Base-by-base conservation (phyloP, 495 filamentous ascomycete species). In the Neurospora sublineolata region DNA sequence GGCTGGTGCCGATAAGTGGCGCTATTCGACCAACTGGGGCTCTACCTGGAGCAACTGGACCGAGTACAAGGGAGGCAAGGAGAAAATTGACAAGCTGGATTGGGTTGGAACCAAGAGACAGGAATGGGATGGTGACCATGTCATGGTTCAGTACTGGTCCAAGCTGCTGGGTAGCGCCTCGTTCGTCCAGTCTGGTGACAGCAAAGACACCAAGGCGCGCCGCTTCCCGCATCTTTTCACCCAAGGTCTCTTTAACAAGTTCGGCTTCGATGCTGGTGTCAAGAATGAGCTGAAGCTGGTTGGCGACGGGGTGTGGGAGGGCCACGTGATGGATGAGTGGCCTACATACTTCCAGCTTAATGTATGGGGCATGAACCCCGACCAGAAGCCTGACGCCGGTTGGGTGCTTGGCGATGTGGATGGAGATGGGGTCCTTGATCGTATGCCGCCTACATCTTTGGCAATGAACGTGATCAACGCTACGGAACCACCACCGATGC, bases 61-160 rank as follows among this genome's bases (percentile, higher is more conserved):
- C 7, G 72, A 83, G 4, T 92, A 92, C 75, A 75, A 74, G 27
- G 87, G 87, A n/a, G 82, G 80, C 67, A 86, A 88, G 68, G 80
- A 83, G 30, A 86, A 83, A 10, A 80, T 92, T 30, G 68, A 80
- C 5, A 76, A 81, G 18, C 80, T 85, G 69, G 75, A 80, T 68
- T 92, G 90, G 90, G 84, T 83, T 2, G 90, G 90, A 10, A 87
- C 89, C 2, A 82, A 86, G 44, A 74, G 77, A 0, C 90, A 92
- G 74, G 77, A 75, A n/a, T 92, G 90, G 90, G 70, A 82, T 3
- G 89, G 87, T 18, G 84, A 90, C 67, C 90, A 92, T 74, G 82
- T 91, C 12, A 83, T 87, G 3, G 84, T 88, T 18, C 88, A 91
- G 74, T 92, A 92, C 76, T 92, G 84, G 84, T 89, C 84, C 75